A percentile compares a stretch with the other conserved stretches of the same genome.
Evolutionary conservation across 2,329 filamentous ascomycete genomes (phyloP).

Genomic region (Aspergillus sergii): DNA sequence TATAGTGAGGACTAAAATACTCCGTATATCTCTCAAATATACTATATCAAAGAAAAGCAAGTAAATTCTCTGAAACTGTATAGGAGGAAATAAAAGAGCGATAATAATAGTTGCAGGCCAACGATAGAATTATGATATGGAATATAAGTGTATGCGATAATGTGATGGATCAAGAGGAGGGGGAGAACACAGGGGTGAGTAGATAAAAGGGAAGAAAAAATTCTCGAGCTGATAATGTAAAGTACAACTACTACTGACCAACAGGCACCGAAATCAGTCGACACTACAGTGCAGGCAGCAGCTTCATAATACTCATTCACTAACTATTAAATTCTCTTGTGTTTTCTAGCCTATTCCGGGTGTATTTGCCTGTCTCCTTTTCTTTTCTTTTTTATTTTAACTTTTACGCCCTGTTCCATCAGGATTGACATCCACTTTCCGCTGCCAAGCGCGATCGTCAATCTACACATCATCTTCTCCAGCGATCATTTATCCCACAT

Average conservation of each 20-base stretch:
- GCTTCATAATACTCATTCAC: not conserved
- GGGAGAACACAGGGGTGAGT: not conserved
- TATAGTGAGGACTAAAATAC: too few species aligned
- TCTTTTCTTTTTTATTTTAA: not conserved
- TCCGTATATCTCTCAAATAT: too few species aligned
- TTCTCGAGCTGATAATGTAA: not conserved
- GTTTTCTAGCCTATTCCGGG: not conserved
- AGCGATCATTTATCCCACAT: not conserved
- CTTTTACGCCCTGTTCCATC: not conserved
- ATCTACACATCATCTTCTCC: not conserved
- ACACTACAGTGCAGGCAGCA: not conserved
- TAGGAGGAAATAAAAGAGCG: not conserved
- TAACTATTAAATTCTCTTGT: not conserved
- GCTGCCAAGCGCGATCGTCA: not conserved
- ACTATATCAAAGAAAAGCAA: not conserved
- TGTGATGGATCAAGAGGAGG: not conserved
- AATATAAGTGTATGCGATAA: not conserved
- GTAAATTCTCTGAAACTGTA: not conserved
- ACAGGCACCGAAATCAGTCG: too few species aligned
- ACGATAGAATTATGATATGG: not conserved
- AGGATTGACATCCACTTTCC: not conserved
- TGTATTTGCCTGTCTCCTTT: not conserved
- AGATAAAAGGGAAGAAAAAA: not conserved
- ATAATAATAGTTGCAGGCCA: slow-evolving; percentile 10
- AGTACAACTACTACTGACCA: too few species aligned